Evolutionary conservation across 805 yeast species (phyloP), one percentile per base, ranked within the genome.

Genomic region (Wickerhamiella hasegawae): DNA sequence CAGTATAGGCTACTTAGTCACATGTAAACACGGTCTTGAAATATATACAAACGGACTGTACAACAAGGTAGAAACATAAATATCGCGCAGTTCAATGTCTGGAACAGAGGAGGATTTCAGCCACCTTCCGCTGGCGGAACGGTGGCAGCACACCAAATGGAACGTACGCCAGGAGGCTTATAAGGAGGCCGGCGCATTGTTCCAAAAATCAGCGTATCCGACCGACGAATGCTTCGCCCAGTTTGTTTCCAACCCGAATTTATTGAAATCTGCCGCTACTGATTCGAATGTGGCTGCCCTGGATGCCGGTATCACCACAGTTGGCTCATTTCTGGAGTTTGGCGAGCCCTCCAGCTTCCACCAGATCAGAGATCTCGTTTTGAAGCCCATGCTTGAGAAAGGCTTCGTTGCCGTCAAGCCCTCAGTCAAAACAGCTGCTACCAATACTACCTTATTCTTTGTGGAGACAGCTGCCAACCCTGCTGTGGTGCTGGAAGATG

Each of bases 221-320:
- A 52, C 62, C n/a, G 82, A 72, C 43, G 64, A 57, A 2, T 64
- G 73, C 32, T 74, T 78, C 47, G 55, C 54, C 17, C 60, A 60
- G 3, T 71, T 68, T 49, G 51, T 71, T 40, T 49, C 55, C 14
- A 66, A 63, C 37, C 76, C 83, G 0, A 75, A 69, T 8, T 35
- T 66, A 2, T 60, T 75, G 47, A 73, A 69, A 44, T 62, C 63
- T 44, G 65, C 76, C 28, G 74, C 79, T 5, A 63, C 70, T 3
- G 98, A 90, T 52, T 54, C 76, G 22, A 90, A 90, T 51, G 95
- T 84, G 15, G 90, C 78, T 14, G 94, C 97, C 0, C 94, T 84
- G 44, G 97, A 90, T 49, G 60, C 76, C 1, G 97, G 82, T 4
- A 59, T 83, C 16, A 52, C 58, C 3, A 66, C 79, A 5, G 53